Percentiles rank a stretch among this genome's conserved stretches.
Evolutionary conservation across 23 red algal genomes (phyloP).

Genomic region (Chondrus crispus): DNA sequence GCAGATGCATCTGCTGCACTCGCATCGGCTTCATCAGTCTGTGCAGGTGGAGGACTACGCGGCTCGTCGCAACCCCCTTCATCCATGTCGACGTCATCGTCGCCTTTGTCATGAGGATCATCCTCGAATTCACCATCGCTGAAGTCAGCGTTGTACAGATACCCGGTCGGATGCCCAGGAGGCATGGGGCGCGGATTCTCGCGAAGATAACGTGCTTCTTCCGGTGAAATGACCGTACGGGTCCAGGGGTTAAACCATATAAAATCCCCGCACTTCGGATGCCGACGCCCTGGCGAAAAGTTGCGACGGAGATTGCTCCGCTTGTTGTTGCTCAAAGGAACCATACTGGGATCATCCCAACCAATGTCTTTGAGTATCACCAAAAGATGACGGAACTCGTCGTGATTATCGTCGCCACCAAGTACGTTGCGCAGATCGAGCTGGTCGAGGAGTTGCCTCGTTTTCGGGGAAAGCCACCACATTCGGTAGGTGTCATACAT

Average conservation of each 20-base stretch:
- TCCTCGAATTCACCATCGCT: too few relatives aligned
- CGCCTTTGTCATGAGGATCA: too few relatives aligned
- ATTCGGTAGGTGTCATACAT: conserved; percentile 17
- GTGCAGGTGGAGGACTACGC: too few relatives aligned
- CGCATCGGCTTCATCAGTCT: too few relatives aligned
- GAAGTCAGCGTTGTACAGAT: too few relatives aligned
- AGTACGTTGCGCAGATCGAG: background rate
- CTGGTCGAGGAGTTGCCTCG: background rate
- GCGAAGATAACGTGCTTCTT: background rate
- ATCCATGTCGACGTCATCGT: too few relatives aligned
- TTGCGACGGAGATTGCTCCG: background rate
- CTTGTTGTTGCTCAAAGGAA: background rate
- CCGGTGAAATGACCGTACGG: background rate
- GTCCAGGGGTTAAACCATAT: background rate
- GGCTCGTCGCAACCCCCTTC: too few relatives aligned
- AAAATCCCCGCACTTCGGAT: background rate
- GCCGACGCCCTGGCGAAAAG: background rate
- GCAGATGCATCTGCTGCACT: too few relatives aligned
- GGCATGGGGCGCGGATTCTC: background rate
- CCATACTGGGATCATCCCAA: background rate
- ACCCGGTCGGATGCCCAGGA: background rate
- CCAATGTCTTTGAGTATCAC: background rate
- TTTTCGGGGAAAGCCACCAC: background rate
- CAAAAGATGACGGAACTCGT: conserved; percentile 12
- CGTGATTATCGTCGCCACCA: background rate